Evolutionary conservation across 306 rosid species (phyloP).

Genomic region (Pyrus betulifolia): DNA sequence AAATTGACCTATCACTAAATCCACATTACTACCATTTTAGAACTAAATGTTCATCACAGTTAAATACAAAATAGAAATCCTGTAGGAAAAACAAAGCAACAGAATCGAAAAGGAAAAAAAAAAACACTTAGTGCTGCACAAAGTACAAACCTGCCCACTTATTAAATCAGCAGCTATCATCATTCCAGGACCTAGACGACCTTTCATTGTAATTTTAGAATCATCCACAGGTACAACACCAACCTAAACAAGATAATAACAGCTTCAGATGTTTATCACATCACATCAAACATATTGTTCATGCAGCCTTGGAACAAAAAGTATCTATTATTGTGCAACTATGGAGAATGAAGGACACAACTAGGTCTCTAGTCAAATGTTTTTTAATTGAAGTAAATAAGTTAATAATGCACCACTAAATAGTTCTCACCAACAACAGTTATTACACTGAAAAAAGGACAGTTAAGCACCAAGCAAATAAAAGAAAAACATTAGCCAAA

Average conservation of each 20-base stretch:
- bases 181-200: conserved; percentile 99
- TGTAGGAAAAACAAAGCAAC: not conserved
- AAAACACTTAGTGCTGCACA: not conserved
- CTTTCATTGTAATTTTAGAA: conserved; percentile 89
- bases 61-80: not conserved
- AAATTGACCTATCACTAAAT: not conserved
- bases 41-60: not conserved
- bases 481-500: not conserved
- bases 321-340: not conserved
- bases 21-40: not conserved
- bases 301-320: not conserved
- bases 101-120: not conserved
- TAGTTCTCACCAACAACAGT: not conserved
- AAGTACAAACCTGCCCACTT: conserved; percentile 70
- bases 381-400: not conserved
- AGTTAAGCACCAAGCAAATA: not conserved
- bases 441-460: not conserved
- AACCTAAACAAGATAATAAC: conserved; percentile 46
- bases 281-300: conserved; percentile 9
- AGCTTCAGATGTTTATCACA: not conserved
- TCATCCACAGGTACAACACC: conserved; percentile 94
- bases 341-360: not conserved
- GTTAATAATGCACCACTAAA: not conserved
- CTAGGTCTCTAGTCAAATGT: not conserved
- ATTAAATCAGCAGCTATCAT: conserved; percentile 89